Evolutionary conservation across 768 basidiomycete species (phyloP).

Genomic region (Macrolepiota dolichaula): DNA sequence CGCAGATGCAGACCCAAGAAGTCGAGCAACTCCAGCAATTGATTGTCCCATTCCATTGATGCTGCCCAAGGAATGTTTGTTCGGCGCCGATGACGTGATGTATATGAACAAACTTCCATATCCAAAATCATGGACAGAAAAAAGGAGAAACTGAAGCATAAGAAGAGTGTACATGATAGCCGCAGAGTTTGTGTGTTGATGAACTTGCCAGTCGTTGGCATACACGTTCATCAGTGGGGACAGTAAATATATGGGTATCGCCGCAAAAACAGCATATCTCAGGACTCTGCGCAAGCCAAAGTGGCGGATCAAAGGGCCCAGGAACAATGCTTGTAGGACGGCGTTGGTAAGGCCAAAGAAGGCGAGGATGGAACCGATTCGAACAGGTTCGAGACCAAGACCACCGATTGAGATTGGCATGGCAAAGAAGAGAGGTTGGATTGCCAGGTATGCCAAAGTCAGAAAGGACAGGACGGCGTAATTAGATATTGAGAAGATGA

Average conservation of each 20-base stretch:
- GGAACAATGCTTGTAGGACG: constrained; percentile 40
- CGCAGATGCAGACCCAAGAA: constrained; percentile 47
- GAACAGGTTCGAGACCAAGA: constrained; percentile 57
- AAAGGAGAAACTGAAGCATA: no score
- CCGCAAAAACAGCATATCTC: constrained; percentile 30
- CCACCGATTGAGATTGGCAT: no score
- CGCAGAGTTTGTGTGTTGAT: constrained; percentile 31
- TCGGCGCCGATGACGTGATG: no score
- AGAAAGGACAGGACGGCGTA: constrained; percentile 43
- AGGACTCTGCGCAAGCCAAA: constrained; percentile 32
- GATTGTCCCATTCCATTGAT: constrained; percentile 60
- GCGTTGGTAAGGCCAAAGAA: constrained; percentile 17
- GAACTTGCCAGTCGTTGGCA: no score
- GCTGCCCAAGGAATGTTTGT: constrained; percentile 52
- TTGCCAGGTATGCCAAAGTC: constrained; percentile 46
- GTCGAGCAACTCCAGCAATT: constrained; percentile 42
- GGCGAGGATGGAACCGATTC: constrained; percentile 57
- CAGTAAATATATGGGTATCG: constrained; percentile 32
- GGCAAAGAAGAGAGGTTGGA: constrained; percentile 70
- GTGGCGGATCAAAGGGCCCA: constrained; percentile 34
- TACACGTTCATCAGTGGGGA: constrained; percentile 47
- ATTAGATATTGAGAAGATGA: no score
- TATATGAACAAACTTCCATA: constrained; percentile 28
- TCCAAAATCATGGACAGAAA: no score
- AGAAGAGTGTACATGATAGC: no score